phyloP scores from a whole-genome alignment of 352 stramenopile genomes.

The Pythium scleroteichum region DNA sequence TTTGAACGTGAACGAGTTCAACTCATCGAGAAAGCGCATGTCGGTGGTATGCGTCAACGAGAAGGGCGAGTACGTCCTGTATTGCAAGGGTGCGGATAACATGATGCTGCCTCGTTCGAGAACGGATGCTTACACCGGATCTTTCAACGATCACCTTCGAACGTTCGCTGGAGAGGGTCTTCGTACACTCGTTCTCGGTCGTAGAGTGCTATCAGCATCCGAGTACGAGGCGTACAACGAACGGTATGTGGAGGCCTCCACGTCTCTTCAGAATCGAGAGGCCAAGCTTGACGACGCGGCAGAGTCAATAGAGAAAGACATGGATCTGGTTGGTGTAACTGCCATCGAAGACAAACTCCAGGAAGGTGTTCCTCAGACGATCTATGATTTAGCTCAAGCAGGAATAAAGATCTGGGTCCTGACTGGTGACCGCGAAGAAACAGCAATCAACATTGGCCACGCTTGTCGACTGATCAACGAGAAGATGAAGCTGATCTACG shows the following conservation, averaged over 20 bases:
- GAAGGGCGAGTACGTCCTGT: constrained; percentile 49
- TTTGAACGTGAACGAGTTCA: constrained; percentile 86
- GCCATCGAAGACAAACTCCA: constrained; percentile 97
- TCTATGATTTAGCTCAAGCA: constrained; percentile 90
- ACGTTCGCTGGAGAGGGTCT: constrained; percentile 76
- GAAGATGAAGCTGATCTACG: constrained; percentile 65
- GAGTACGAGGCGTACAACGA: constrained; percentile 66
- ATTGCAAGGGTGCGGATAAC: constrained; percentile 85
- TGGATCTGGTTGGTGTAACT: constrained; percentile 90
- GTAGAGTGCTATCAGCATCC: constrained; percentile 41
- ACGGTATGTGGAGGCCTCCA: constrained; percentile 53
- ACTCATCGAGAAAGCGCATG: constrained; percentile 97
- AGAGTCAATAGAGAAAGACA: constrained; percentile 62
- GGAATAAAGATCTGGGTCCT: constrained; percentile 98
- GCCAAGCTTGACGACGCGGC: constrained; percentile 54
- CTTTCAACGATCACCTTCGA: constrained; percentile 50
- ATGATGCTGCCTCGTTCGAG: constrained; percentile 73
- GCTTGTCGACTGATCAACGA: constrained; percentile 74
- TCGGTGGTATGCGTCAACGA: constrained; percentile 90
- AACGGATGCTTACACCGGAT: constrained; percentile 17
- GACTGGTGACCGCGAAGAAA: constrained; percentile 98
- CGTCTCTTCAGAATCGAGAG: constrained; percentile 53
- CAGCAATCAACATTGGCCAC: constrained; percentile 97
- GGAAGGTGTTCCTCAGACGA: constrained; percentile 91
- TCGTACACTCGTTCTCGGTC: constrained; percentile 74